These are phyloP conservation scores for Pestalotiopsis sp. DNA, from an alignment of 2,329 filamentous ascomycete species.

Conservation along the genomic window DNA sequence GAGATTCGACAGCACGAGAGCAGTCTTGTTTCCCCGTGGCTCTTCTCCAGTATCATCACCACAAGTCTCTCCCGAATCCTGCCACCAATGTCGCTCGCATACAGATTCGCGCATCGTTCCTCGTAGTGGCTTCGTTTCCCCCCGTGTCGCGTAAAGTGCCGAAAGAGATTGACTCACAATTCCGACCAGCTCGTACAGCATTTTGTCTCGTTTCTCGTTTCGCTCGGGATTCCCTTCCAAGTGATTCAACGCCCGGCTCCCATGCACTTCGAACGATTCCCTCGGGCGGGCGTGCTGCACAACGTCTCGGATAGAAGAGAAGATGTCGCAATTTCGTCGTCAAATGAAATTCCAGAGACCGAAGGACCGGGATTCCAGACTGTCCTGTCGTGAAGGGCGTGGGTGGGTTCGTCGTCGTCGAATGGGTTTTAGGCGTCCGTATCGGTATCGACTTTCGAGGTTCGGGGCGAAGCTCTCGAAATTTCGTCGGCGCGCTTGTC, in stretches of 20 bases:
- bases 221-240: slow-evolving; percentile 5
- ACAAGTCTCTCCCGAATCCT: too few relatives aligned
- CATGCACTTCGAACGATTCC: too few relatives aligned
- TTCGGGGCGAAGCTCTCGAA: slow-evolving; percentile 2
- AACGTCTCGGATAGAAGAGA: too few relatives aligned
- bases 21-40: neutral
- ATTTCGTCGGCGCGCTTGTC: slow-evolving; percentile 5
- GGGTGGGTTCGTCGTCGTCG: neutral
- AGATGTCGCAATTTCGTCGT: too few relatives aligned
- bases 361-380: too few relatives aligned
- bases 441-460: neutral
- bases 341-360: too few relatives aligned
- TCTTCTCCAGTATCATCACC: too few relatives aligned
- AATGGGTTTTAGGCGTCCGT: neutral
- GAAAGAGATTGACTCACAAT: slow-evolving; percentile 66
- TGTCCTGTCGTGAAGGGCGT: too few relatives aligned
- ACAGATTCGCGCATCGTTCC: neutral
- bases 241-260: too few relatives aligned
- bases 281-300: too few relatives aligned
- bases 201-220: slow-evolving; percentile 43
- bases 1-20: neutral
- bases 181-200: slow-evolving; percentile 98
- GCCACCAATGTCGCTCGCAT: neutral
- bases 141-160: neutral
- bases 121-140: neutral